A percentile compares a stretch with the other conserved stretches of the same genome.
phyloP scores from a whole-genome alignment of 768 basidiomycete species.

The Tricholoma matsutake region DNA sequence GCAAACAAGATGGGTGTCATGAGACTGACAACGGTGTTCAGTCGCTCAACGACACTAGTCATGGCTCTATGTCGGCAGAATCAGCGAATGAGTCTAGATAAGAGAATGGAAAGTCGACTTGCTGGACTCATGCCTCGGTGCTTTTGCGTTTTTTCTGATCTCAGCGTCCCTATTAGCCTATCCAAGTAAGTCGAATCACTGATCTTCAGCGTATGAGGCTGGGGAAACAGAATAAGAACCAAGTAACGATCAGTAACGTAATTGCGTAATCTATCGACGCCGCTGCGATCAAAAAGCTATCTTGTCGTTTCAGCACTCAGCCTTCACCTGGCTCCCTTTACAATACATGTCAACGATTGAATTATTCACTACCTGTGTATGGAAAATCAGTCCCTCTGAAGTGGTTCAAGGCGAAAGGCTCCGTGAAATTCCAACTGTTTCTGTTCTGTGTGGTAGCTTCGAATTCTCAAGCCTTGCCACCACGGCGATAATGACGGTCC shows the following conservation, averaged over 20 bases:
- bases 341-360: no score
- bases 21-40: slow-evolving; percentile 29
- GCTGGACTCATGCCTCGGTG: background rate
- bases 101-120: background rate
- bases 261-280: background rate
- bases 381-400: background rate
- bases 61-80: background rate
- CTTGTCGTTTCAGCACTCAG: no score
- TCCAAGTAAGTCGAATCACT: background rate
- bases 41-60: slow-evolving; percentile 13
- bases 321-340: no score
- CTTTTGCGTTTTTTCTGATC: background rate
- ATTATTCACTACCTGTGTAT: no score
- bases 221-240: background rate
- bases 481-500: background rate
- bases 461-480: no score
- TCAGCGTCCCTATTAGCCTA: background rate
- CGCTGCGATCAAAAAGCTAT: no score
- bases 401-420: background rate
- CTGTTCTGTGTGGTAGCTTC: background rate
- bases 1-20: background rate
- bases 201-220: background rate
- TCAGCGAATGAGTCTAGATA: background rate
- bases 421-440: background rate
- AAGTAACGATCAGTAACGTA: background rate